phyloP scores from a whole-genome alignment of 345 rosid species.

The Eucalyptus tenuipes region DNA sequence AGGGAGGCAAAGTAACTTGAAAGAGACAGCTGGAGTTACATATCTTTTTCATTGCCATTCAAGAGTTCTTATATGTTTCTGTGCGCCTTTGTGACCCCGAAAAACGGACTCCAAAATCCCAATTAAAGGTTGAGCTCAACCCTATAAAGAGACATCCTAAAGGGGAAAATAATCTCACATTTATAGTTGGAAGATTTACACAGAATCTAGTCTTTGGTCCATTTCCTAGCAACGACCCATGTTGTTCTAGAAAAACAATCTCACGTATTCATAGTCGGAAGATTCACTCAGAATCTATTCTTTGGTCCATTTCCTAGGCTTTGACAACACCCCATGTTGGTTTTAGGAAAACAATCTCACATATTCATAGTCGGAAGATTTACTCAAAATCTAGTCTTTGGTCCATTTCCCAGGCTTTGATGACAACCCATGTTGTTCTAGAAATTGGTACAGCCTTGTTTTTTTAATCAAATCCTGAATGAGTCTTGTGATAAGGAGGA shows the following conservation, averaged over 20 bases:
- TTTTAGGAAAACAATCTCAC: not conserved
- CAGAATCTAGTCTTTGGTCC: too few relatives aligned
- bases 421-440: not conserved
- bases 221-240: too few relatives aligned
- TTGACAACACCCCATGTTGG: too few relatives aligned
- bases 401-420: not conserved
- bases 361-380: not conserved
- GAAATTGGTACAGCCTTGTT: not conserved
- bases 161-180: not conserved
- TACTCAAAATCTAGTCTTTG: not conserved
- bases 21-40: too few relatives aligned
- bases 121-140: rapidly evolving
- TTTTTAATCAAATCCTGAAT: not conserved
- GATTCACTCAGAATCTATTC: not conserved
- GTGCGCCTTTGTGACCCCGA: too few relatives aligned
- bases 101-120: not conserved
- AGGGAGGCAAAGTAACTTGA: not conserved
- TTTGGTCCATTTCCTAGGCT: not conserved
- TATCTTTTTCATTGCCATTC: too few relatives aligned
- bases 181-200: too few relatives aligned
- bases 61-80: too few relatives aligned
- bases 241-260: not conserved
- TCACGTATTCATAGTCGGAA: not conserved
- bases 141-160: not conserved
- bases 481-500: not conserved